A percentile compares a stretch with the other conserved stretches of the same genome.
Conservation (phyloP, 176 grass and related monocot genomes). For the Musa itinerans region DNA sequence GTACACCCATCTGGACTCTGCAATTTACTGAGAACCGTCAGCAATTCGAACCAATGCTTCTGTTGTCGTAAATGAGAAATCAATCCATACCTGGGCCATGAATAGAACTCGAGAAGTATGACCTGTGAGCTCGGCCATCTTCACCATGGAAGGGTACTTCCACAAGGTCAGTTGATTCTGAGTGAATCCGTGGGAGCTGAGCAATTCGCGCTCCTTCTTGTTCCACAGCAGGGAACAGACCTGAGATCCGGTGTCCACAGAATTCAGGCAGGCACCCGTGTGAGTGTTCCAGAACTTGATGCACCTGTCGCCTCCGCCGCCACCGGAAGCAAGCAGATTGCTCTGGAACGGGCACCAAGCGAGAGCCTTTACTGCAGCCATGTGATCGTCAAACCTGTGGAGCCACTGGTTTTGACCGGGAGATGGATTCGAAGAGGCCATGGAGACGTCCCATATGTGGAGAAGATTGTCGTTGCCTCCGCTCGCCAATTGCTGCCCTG, state of each 20-base stretch:
- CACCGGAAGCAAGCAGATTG: constrained; percentile 47
- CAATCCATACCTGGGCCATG: constrained; percentile 40
- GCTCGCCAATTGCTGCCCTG: constrained; percentile 42
- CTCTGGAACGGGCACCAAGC: constrained; percentile 66
- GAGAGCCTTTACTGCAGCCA: constrained; percentile 41
- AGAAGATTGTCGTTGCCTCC: constrained; percentile 56
- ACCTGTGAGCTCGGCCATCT: constrained; percentile 45
- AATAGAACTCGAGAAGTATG: constrained; percentile 51
- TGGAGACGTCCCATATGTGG: constrained; percentile 51
- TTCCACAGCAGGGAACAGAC: constrained; percentile 43
- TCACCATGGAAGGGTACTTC: constrained; percentile 47
- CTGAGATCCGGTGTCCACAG: constrained; percentile 39
- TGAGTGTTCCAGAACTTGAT: constrained; percentile 68
- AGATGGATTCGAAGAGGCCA: constrained; percentile 31
- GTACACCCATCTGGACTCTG: constrained; percentile 58
- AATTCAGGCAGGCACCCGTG: constrained; percentile 45
- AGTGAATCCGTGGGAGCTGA: constrained; percentile 50
- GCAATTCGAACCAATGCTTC: background rate
- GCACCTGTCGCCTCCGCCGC: constrained; percentile 34
- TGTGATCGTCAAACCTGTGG: constrained; percentile 35
- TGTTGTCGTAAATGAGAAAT: too few species aligned
- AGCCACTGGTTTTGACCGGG: constrained; percentile 39
- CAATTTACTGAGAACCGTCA: constrained; percentile 9
- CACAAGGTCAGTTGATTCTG: constrained; percentile 45
- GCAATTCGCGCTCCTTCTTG: constrained; percentile 39